phyloP scores from a whole-genome alignment of 148 eudicot genomes.

The Amaranthus palmeri region DNA sequence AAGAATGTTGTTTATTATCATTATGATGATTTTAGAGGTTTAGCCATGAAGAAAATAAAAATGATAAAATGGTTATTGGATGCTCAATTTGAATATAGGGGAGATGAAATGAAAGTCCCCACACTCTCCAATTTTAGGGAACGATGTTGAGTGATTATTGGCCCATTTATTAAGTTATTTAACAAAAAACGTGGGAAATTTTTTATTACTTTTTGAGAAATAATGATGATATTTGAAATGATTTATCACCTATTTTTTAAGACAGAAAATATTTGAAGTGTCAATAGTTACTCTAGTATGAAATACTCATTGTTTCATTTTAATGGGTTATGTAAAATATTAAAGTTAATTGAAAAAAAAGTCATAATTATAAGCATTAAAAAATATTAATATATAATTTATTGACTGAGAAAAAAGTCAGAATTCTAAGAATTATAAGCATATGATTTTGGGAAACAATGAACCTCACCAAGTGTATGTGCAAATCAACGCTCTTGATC shows the following conservation, averaged over 20 bases:
- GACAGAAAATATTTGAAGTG: background rate
- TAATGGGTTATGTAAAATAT: too few relatives aligned
- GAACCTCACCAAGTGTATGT: too few relatives aligned
- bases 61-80: background rate
- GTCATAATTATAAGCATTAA: too few relatives aligned
- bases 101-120: background rate
- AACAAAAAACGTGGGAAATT: constrained; percentile 17
- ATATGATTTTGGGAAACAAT: too few relatives aligned
- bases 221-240: background rate
- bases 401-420: too few relatives aligned
- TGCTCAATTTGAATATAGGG: constrained; percentile 1
- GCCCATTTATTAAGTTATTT: background rate
- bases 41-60: constrained; percentile 16
- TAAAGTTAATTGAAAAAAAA: too few relatives aligned
- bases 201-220: too few relatives aligned
- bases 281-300: background rate
- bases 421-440: too few relatives aligned
- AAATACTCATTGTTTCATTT: too few relatives aligned
- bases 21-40: constrained; percentile 19
- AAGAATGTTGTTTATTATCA: constrained; percentile 31
- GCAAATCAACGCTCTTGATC: too few relatives aligned
- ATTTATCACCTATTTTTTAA: background rate
- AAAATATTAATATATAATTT: too few relatives aligned
- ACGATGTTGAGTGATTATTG: background rate
- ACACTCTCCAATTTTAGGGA: background rate